Percentiles rank a stretch among this genome's conserved stretches.
Conservation (phyloP, 306 rosid genomes). For the Dryas alaskensis region DNA sequence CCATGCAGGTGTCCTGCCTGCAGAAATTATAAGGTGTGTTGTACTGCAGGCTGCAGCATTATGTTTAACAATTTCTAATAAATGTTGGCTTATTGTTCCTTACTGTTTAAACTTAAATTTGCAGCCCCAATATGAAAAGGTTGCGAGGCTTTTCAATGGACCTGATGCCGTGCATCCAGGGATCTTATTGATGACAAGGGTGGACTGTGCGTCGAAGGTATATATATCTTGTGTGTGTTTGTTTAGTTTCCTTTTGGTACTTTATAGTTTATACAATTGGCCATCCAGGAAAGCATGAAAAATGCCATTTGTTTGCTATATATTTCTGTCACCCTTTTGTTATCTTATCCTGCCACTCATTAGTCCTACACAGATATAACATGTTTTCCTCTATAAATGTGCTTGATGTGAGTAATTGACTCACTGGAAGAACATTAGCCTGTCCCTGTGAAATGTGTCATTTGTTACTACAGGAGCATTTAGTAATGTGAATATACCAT, state of each 20-base stretch:
- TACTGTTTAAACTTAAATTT: conserved; percentile 21
- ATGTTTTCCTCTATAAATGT: background rate
- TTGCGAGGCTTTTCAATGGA: conserved; percentile 96
- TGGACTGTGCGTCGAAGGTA: conserved; percentile 94
- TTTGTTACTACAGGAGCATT: background rate
- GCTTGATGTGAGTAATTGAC: background rate
- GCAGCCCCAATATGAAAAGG: conserved; percentile 95
- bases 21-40: conserved; percentile 86
- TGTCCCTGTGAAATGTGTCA: background rate
- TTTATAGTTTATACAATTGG: background rate
- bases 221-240: conserved; percentile 19
- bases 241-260: background rate
- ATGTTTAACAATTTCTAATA: background rate
- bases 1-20: conserved; percentile 93
- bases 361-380: background rate
- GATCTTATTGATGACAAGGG: conserved; percentile 77
- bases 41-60: conserved; percentile 2
- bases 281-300: background rate
- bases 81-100: background rate
- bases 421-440: background rate
- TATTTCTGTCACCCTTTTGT: background rate
- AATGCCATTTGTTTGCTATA: background rate
- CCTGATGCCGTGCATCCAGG: conserved; percentile 95
- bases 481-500: background rate
- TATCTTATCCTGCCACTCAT: background rate